phyloP scores from a whole-genome alignment of 2,329 filamentous ascomycete genomes.

The Trichoderma arundinaceum region DNA sequence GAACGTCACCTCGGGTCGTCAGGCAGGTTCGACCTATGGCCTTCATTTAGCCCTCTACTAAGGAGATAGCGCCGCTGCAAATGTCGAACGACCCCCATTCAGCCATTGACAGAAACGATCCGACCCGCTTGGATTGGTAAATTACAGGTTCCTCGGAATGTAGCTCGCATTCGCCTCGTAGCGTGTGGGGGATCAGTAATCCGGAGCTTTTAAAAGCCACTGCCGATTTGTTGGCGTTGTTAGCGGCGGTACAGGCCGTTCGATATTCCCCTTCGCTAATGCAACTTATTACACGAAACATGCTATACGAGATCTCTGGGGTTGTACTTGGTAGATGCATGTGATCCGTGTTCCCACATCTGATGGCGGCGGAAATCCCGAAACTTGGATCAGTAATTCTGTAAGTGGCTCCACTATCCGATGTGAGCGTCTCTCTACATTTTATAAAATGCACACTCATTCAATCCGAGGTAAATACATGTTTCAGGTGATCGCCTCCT shows the following conservation, averaged over 20 bases:
- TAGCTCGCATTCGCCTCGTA: neutral
- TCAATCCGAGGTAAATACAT: neutral
- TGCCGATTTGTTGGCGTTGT: conserved; percentile 43
- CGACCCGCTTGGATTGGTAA: neutral
- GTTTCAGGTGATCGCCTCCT: too few relatives aligned
- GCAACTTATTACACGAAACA: neutral
- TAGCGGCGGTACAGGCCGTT: conserved; percentile 49
- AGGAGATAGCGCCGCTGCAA: neutral
- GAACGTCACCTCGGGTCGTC: neutral
- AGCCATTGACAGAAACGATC: neutral
- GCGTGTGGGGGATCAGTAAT: conserved; percentile 12
- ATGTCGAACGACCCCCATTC: neutral
- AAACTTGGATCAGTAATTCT: neutral
- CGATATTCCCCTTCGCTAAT: neutral
- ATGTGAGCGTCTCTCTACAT: too few relatives aligned
- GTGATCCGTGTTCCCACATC: neutral
- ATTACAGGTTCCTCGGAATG: neutral
- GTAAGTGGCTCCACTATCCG: neutral
- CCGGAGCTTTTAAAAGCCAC: neutral
- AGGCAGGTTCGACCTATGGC: neutral
- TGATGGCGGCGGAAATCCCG: neutral
- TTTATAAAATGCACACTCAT: neutral
- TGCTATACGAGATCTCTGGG: neutral
- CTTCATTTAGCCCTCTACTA: neutral
- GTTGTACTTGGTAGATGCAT: neutral